phyloP scores from a whole-genome alignment of 306 rosid genomes.

The Pachyrhizus erosus region DNA sequence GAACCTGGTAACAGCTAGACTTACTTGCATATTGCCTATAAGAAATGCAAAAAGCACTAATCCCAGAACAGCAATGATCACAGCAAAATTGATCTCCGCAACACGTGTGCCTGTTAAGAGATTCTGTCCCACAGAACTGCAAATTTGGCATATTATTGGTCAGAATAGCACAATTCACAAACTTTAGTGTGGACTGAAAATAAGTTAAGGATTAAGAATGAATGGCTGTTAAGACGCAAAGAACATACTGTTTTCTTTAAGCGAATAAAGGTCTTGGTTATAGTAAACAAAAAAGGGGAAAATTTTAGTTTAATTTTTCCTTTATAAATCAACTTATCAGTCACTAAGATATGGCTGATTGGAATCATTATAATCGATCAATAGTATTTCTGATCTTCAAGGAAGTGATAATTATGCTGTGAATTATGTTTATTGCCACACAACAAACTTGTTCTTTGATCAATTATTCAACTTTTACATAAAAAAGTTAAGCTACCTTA shows the following conservation, averaged over 20 bases:
- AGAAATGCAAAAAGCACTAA: slow-evolving; percentile 64
- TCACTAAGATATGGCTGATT: neutral
- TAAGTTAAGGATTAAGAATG: slow-evolving; percentile 5
- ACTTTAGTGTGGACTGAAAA: neutral
- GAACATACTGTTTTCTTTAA: neutral
- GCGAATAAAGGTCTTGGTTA: neutral
- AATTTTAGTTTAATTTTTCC: neutral
- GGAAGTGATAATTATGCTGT: slow-evolving; percentile 13
- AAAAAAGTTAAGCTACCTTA: slow-evolving; percentile 46
- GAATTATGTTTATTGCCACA: neutral
- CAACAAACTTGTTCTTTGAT: slow-evolving; percentile 11
- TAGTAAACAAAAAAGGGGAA: neutral
- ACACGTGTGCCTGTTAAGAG: slow-evolving; percentile 55
- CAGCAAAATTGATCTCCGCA: slow-evolving; percentile 63
- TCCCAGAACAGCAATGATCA: slow-evolving; percentile 61
- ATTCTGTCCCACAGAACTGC: slow-evolving; percentile 66
- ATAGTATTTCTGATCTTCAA: neutral
- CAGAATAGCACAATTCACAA: slow-evolving; percentile 23
- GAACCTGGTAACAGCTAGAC: slow-evolving; percentile 15
- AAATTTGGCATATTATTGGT: slow-evolving; percentile 35
- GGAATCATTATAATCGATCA: slow-evolving; percentile 5
- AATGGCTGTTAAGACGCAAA: neutral
- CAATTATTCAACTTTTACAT: slow-evolving; percentile 1
- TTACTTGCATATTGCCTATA: slow-evolving; percentile 69
- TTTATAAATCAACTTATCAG: neutral